Conservation (phyloP, 139 green algal species). For the Yamagishiella unicocca region DNA sequence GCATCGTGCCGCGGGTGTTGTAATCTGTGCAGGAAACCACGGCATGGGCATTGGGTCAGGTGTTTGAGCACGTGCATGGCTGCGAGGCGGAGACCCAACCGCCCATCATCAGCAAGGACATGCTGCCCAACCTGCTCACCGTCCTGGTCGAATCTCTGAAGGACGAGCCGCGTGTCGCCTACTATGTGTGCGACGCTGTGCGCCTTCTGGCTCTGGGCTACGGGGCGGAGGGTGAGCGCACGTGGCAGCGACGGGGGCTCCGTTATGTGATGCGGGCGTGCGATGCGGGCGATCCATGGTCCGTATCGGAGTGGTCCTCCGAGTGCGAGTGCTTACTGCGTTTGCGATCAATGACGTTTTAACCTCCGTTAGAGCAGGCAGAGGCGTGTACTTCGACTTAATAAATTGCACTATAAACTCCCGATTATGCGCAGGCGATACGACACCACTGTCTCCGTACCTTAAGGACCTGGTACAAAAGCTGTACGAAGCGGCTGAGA, state of each 20-base stretch:
- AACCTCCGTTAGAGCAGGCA: no score
- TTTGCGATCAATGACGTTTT: no score
- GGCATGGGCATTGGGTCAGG: conserved; percentile 94
- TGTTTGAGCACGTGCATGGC: conserved; percentile 95
- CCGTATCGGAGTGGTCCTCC: no score
- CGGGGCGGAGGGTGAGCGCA: no score
- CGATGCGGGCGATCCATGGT: no score
- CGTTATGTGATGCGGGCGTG: no score
- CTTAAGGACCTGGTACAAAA: conserved; percentile 89
- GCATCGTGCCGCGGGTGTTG: no score
- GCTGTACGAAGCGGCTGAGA: conserved; percentile 75
- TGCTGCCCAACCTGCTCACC: conserved; percentile 69
- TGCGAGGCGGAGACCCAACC: conserved; percentile 54
- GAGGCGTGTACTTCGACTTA: no score
- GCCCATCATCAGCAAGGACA: conserved; percentile 74
- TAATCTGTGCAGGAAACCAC: conserved; percentile 96
- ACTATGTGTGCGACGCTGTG: conserved; percentile 89
- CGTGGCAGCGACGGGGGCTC: no score
- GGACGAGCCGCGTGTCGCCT: conserved; percentile 89
- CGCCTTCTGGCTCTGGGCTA: conserved; percentile 86
- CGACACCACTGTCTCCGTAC: conserved; percentile 83
- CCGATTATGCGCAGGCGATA: conserved; percentile 59
- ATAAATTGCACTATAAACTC: no score
- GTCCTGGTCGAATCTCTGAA: conserved; percentile 77
- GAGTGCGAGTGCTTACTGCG: no score